Evolutionary conservation across 768 basidiomycete species (phyloP).

Genomic region (Tephrocybe sp.): DNA sequence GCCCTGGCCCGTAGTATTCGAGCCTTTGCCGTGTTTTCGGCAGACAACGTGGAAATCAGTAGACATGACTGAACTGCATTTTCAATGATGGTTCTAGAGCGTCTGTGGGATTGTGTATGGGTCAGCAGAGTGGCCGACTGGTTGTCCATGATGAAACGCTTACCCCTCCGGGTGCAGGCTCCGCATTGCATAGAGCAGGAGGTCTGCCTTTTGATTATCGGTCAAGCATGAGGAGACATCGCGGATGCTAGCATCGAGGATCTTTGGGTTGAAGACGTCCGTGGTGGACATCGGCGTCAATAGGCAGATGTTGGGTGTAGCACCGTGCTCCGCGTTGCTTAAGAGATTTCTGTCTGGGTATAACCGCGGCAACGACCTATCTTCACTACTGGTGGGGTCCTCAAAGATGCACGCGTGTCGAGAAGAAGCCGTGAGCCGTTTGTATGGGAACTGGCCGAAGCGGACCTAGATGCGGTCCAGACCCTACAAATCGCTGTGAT

Average conservation of each 20-base stretch:
- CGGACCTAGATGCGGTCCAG: constrained; percentile 16
- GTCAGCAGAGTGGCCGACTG: neutral
- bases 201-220: constrained; percentile 67
- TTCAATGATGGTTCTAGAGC: constrained; percentile 65
- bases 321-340: neutral
- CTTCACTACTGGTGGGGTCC: constrained; percentile 1
- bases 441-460: neutral
- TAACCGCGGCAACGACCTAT: constrained; percentile 3
- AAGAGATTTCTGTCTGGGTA: constrained; percentile 3
- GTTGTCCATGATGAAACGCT: constrained; percentile 18
- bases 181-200: constrained; percentile 79
- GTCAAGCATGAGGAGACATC: constrained; percentile 59
- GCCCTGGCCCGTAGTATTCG: constrained; percentile 67
- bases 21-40: constrained; percentile 56
- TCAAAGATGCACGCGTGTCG: neutral
- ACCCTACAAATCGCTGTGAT: neutral
- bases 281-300: constrained; percentile 26
- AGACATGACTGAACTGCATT: constrained; percentile 75
- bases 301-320: neutral
- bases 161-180: constrained; percentile 74
- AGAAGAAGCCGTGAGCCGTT: neutral
- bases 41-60: constrained; percentile 51
- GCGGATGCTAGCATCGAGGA: constrained; percentile 74
- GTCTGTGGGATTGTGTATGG: constrained; percentile 26
- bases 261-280: constrained; percentile 75